Evolutionary conservation across 495 filamentous ascomycete species (phyloP).

Genomic region (Halenospora varia): DNA sequence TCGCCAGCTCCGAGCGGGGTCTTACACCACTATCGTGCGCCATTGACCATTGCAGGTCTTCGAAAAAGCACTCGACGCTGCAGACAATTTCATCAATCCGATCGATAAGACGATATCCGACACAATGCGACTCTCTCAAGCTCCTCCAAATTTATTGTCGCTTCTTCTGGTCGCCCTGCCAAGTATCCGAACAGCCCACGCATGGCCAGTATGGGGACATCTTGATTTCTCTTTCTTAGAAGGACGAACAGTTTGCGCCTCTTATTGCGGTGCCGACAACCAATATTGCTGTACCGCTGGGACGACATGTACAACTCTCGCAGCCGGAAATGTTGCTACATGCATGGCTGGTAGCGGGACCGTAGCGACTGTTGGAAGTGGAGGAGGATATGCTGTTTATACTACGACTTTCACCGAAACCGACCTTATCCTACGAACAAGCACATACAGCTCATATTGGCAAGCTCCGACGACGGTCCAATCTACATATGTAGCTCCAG

Average conservation of each 20-base stretch:
- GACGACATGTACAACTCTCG: constrained; percentile 61
- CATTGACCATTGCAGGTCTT: too few relatives aligned
- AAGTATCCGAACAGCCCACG: neutral
- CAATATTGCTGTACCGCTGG: constrained; percentile 63
- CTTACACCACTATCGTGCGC: too few relatives aligned
- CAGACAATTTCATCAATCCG: constrained; percentile 1
- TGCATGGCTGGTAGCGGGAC: constrained; percentile 24
- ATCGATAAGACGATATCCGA: neutral
- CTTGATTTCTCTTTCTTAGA: constrained; percentile 37
- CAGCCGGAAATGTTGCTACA: constrained; percentile 30
- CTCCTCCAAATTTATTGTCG: constrained; percentile 15
- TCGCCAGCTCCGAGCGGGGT: neutral
- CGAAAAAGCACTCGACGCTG: neutral
- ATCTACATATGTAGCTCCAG: constrained; percentile 34
- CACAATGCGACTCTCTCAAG: constrained; percentile 21
- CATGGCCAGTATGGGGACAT: constrained; percentile 11
- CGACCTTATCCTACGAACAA: constrained; percentile 60
- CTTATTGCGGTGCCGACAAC: constrained; percentile 62
- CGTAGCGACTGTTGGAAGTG: neutral
- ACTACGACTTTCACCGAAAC: constrained; percentile 72
- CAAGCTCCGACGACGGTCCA: constrained; percentile 38
- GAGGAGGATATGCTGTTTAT: constrained; percentile 52
- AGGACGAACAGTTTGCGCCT: constrained; percentile 46
- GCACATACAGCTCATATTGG: constrained; percentile 59
- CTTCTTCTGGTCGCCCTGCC: constrained; percentile 17